phyloP scores from a whole-genome alignment of 1,139 yeast species.

The Debaryomycetaceae sp. region DNA sequence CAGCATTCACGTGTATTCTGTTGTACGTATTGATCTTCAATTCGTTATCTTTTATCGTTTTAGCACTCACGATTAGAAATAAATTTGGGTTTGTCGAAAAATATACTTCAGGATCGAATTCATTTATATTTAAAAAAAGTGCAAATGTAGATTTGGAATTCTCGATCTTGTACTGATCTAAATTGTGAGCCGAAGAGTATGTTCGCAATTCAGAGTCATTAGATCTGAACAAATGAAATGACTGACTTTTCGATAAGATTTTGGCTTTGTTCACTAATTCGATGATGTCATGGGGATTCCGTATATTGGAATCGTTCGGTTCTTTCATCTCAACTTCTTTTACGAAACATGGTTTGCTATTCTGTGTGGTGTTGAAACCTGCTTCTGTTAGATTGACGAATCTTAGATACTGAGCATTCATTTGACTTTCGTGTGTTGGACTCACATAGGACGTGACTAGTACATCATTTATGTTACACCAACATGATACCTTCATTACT shows the following conservation, averaged over 20 bases:
- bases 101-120: constrained; percentile 20
- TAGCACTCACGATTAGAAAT: constrained; percentile 26
- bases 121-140: constrained; percentile 54
- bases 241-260: constrained; percentile 73
- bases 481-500: constrained; percentile 59
- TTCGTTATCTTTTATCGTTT: constrained; percentile 25
- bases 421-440: constrained; percentile 9
- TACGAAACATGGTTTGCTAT: constrained; percentile 9
- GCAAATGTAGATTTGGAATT: constrained; percentile 58
- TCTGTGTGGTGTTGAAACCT: constrained; percentile 21
- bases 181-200: constrained; percentile 81
- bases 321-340: constrained; percentile 24
- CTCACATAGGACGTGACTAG: constrained; percentile 44
- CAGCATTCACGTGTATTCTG: constrained; percentile 18
- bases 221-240: constrained; percentile 76
- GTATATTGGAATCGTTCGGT: constrained; percentile 7
- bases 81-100: constrained; percentile 24
- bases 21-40: constrained; percentile 29
- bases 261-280: constrained; percentile 74
- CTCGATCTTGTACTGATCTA: constrained; percentile 56
- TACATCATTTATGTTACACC: constrained; percentile 63
- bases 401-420: constrained; percentile 19
- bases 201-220: constrained; percentile 41
- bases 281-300: constrained; percentile 42
- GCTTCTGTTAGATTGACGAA: constrained; percentile 22